Evolutionary conservation across 1,139 yeast genomes (phyloP).

Genomic region (Geotrichum candidum): DNA sequence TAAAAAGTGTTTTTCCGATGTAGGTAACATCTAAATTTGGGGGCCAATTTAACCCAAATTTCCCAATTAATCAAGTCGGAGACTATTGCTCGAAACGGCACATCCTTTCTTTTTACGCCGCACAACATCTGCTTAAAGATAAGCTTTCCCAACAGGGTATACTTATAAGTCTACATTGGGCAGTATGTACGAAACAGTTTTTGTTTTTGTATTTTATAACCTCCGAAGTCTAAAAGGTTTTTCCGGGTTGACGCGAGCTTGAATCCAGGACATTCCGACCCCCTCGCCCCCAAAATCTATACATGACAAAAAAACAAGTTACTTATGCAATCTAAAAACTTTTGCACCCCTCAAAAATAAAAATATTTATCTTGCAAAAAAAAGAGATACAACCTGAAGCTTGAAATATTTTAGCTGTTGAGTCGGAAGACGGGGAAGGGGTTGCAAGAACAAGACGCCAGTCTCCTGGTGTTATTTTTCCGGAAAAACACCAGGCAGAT

Average conservation of each 20-base stretch:
- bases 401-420: no score
- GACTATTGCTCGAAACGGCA: background rate
- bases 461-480: background rate
- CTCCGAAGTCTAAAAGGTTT: background rate
- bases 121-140: background rate
- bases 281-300: background rate
- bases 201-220: background rate
- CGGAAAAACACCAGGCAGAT: background rate
- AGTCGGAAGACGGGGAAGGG: no score
- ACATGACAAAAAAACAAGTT: background rate
- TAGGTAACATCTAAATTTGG: background rate
- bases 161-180: background rate
- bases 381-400: no score
- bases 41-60: background rate
- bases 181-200: background rate
- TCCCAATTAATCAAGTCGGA: background rate
- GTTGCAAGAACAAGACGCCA: no score
- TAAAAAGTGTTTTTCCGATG: background rate
- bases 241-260: background rate
- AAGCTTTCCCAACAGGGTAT: background rate
- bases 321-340: no score
- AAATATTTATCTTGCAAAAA: no score
- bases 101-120: background rate
- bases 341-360: no score
- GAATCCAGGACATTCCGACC: no score